phyloP scores from a whole-genome alignment of 1,284 basidiomycete species.

The Boletus semigastroideus region DNA sequence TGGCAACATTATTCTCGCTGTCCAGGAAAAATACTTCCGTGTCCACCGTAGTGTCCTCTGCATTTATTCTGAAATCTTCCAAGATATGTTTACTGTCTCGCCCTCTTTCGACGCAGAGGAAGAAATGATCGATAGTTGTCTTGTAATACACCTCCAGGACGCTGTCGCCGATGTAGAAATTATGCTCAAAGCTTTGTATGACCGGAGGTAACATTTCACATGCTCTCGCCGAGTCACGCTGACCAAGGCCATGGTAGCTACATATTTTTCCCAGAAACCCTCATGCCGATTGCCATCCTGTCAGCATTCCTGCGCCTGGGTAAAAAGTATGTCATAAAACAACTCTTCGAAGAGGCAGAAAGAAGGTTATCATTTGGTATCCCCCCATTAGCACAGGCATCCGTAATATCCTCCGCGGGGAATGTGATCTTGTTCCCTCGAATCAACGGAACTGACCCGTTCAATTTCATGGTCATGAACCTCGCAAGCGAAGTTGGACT shows the following conservation, averaged over 20 bases:
- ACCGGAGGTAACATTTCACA: conserved; percentile 11
- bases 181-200: conserved; percentile 18
- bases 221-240: neutral
- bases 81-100: conserved; percentile 17
- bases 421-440: conserved; percentile 1
- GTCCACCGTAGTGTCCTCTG: conserved; percentile 21
- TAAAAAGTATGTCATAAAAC: conserved; percentile 16
- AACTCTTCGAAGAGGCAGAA: conserved; percentile 9
- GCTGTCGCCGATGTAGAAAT: conserved; percentile 5
- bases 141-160: conserved; percentile 17
- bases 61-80: conserved; percentile 21
- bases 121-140: conserved; percentile 15
- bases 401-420: neutral
- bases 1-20: conserved; percentile 18
- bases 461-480: conserved; percentile 17
- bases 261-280: neutral
- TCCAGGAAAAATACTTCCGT: conserved; percentile 13
- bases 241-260: conserved; percentile 4
- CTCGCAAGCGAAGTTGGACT: conserved; percentile 14
- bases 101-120: neutral
- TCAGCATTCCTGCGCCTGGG: conserved; percentile 14
- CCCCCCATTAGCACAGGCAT: neutral
- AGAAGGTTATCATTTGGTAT: neutral
- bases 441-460: conserved; percentile 6
- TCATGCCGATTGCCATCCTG: conserved; percentile 11